phyloP scores from a whole-genome alignment of 192 early-diverging fungal genomes.

The Backusella tarrabulga region DNA sequence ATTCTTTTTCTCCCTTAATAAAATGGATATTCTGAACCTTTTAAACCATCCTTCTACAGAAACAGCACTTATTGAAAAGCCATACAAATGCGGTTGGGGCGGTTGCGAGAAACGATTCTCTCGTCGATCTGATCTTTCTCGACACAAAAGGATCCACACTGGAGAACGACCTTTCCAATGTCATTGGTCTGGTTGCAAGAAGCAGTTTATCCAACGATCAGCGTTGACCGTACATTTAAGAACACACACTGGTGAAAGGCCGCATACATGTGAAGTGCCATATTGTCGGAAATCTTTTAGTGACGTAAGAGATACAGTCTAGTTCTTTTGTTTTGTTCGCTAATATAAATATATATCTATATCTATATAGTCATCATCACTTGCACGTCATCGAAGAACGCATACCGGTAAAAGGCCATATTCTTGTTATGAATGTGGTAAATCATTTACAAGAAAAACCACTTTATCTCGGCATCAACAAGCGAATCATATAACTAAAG shows the following conservation, averaged over 20 bases:
- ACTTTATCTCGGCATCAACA: constrained; percentile 61
- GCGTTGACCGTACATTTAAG: constrained; percentile 75
- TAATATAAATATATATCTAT: neutral
- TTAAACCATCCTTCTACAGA: constrained; percentile 6
- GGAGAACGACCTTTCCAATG: constrained; percentile 72
- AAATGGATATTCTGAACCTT: constrained; percentile 27
- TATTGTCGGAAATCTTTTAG: constrained; percentile 72
- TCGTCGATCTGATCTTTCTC: constrained; percentile 66
- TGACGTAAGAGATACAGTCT: constrained; percentile 43
- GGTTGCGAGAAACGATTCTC: constrained; percentile 68
- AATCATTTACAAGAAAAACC: constrained; percentile 68
- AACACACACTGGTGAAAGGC: constrained; percentile 71
- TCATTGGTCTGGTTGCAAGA: constrained; percentile 60
- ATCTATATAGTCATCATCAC: constrained; percentile 22
- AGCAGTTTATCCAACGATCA: constrained; percentile 68
- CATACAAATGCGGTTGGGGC: constrained; percentile 53
- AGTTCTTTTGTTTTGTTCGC: neutral
- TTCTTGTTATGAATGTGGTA: constrained; percentile 57
- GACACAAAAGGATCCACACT: constrained; percentile 73
- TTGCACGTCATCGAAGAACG: constrained; percentile 24
- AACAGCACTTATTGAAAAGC: constrained; percentile 14
- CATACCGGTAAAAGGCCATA: constrained; percentile 22
- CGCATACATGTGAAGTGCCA: constrained; percentile 61
- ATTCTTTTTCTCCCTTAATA: neutral
- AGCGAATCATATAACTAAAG: constrained; percentile 22